Percentiles rank a stretch among this genome's conserved stretches.
Evolutionary conservation across 1,284 basidiomycete species (phyloP).

Genomic region (Melampsora americana): DNA sequence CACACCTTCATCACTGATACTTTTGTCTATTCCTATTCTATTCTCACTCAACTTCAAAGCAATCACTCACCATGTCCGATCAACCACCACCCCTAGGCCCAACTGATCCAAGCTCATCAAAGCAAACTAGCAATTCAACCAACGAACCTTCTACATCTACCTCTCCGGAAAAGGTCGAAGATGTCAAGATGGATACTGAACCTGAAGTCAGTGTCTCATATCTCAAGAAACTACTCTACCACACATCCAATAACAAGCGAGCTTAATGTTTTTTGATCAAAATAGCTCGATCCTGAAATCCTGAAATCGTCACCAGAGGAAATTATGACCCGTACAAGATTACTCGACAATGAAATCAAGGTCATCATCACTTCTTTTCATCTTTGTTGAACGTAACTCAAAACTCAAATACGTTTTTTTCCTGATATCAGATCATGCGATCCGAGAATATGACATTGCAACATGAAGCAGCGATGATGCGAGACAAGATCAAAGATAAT

Average conservation of each 20-base stretch:
- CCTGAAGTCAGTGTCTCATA: constrained; percentile 2
- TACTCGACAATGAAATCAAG: constrained; percentile 94
- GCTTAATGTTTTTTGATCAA: background rate
- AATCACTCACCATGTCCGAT: constrained; percentile 13
- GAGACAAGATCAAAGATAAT: constrained; percentile 97
- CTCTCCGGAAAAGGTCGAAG: background rate
- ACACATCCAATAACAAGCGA: background rate
- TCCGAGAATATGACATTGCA: constrained; percentile 85
- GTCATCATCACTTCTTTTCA: constrained; percentile 56
- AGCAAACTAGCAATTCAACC: constrained; percentile 8
- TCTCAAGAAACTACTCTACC: background rate
- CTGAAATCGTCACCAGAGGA: constrained; percentile 71
- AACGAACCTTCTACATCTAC: background rate
- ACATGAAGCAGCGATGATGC: constrained; percentile 93
- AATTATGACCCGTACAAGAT: constrained; percentile 75
- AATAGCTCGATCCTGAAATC: constrained; percentile 60
- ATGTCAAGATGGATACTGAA: constrained; percentile 27
- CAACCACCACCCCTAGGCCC: constrained; percentile 5
- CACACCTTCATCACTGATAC: no score
- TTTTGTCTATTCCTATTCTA: no score
- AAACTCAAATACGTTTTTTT: background rate
- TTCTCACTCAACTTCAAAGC: background rate
- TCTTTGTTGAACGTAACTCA: background rate
- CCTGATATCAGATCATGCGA: constrained; percentile 73
- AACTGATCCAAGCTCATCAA: constrained; percentile 25